Conservation (phyloP, 2,329 filamentous ascomycete genomes). For the Penicillium nordicum region DNA sequence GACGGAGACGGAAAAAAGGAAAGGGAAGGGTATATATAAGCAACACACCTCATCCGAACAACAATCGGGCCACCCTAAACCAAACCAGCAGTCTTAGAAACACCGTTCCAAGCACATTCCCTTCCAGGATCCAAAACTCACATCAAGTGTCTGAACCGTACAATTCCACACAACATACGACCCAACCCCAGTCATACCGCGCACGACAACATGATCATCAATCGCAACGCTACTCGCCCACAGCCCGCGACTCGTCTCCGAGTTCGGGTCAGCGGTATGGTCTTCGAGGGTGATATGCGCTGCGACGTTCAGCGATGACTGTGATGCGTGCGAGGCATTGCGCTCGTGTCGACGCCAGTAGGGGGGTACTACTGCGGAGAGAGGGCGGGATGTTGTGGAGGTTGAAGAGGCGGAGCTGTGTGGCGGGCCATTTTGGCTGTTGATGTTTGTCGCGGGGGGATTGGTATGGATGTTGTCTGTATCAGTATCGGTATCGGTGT, state of each 20-base stretch:
- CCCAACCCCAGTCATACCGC: constrained; percentile 61
- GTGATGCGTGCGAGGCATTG: constrained; percentile 40
- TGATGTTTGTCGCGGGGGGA: neutral
- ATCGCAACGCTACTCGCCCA: constrained; percentile 63
- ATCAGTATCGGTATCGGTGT: neutral
- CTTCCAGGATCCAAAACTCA: constrained; percentile 43
- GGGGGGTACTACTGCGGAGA: constrained; percentile 40
- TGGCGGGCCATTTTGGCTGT: constrained; percentile 12
- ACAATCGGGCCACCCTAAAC: constrained; percentile 54
- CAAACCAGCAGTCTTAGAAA: constrained; percentile 1
- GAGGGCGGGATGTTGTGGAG: constrained; percentile 14
- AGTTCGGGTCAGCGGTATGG: constrained; percentile 57
- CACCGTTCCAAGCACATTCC: neutral
- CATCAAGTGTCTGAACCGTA: constrained; percentile 77
- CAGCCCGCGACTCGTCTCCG: constrained; percentile 55
- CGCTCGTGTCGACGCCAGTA: constrained; percentile 46
- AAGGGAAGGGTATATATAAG: neutral
- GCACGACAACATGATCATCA: constrained; percentile 60
- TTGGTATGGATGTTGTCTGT: neutral
- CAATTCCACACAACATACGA: constrained; percentile 96
- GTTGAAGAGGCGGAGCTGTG: constrained; percentile 9
- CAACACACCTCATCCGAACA: constrained; percentile 55
- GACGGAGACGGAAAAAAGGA: neutral
- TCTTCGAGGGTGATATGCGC: constrained; percentile 60
- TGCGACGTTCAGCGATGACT: constrained; percentile 38